Conservation (phyloP, 345 rosid species). For the Excoecaria agallocha region DNA sequence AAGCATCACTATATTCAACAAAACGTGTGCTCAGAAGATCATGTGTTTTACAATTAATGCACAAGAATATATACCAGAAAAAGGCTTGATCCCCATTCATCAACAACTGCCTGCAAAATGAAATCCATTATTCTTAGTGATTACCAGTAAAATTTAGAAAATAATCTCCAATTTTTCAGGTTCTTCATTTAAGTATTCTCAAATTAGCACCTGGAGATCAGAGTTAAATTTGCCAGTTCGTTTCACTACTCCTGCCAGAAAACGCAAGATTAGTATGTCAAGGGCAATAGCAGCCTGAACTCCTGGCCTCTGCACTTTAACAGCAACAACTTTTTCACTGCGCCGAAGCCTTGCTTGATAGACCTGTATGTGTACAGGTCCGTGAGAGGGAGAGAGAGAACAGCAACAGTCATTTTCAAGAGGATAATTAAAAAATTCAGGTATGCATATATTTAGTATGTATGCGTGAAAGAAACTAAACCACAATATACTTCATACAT, state of each 20-base stretch:
- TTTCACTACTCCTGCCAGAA: conserved; percentile 66
- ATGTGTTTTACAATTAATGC: conserved; percentile 1
- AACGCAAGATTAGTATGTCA: conserved; percentile 80
- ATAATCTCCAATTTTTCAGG: conserved; percentile 1
- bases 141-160: background rate
- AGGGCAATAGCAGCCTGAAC: conserved; percentile 90
- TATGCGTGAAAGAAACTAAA: background rate
- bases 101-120: conserved; percentile 76
- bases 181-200: background rate
- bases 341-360: conserved; percentile 83
- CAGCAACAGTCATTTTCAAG: background rate
- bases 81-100: conserved; percentile 97
- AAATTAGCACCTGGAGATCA: conserved; percentile 63
- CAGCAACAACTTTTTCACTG: conserved; percentile 67
- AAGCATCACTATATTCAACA: background rate
- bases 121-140: conserved; percentile 26
- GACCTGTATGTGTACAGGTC: conserved; percentile 40
- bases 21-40: background rate
- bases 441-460: background rate
- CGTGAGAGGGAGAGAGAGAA: background rate
- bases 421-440: background rate
- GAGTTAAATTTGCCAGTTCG: conserved; percentile 69
- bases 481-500: conserved; percentile 10
- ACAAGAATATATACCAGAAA: conserved; percentile 59
- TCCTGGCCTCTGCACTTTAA: conserved; percentile 95